Conservation (phyloP, 2,329 filamentous ascomycete species). For the Paraphaeosphaeria sporulosa region DNA sequence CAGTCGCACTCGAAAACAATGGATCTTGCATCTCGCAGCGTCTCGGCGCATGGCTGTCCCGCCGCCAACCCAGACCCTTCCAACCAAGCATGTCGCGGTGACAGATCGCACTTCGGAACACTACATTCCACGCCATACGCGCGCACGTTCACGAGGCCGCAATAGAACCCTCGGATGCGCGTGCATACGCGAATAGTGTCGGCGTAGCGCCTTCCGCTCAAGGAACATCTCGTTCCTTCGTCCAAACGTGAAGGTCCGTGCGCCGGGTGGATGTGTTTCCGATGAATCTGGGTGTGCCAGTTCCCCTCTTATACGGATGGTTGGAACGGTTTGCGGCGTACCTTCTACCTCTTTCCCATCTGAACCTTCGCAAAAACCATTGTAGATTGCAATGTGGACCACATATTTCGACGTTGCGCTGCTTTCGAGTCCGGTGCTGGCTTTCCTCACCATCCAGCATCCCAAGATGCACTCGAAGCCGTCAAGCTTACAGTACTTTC, state of each 20-base stretch:
- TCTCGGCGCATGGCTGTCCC: constrained; percentile 15
- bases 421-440: constrained; percentile 41
- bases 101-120: constrained; percentile 12
- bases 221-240: neutral
- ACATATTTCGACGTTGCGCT: constrained; percentile 42
- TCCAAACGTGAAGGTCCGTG: constrained; percentile 1
- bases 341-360: constrained; percentile 12
- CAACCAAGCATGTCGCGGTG: constrained; percentile 10
- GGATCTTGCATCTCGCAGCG: constrained; percentile 12
- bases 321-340: constrained; percentile 3
- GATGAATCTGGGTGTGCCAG: constrained; percentile 8
- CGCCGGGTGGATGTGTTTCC: constrained; percentile 17
- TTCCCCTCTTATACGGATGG: constrained; percentile 13
- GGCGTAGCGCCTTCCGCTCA: constrained; percentile 8
- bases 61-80: constrained; percentile 20
- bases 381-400: constrained; percentile 34
- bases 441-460: constrained; percentile 34
- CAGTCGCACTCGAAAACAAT: constrained; percentile 26
- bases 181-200: neutral
- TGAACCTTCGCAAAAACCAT: neutral
- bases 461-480: constrained; percentile 32
- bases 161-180: neutral
- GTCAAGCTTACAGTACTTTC: constrained; percentile 36
- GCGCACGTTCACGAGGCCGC: constrained; percentile 5
- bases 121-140: constrained; percentile 12